phyloP scores from a whole-genome alignment of 2,329 filamentous ascomycete species.

The Trichoderma afroharzianum region DNA sequence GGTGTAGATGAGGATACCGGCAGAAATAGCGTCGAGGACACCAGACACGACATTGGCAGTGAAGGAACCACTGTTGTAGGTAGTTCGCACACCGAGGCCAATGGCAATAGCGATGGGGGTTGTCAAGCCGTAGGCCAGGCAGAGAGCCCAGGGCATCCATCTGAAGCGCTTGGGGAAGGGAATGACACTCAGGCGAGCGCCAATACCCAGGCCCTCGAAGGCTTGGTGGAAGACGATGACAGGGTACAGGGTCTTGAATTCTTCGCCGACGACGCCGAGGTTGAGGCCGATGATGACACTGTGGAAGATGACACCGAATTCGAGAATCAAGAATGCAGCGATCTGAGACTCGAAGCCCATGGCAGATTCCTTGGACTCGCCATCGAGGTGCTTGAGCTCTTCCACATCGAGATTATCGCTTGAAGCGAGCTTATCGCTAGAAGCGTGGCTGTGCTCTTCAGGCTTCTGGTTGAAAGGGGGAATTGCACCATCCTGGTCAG shows the following conservation, averaged over 20 bases:
- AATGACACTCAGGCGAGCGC: constrained; percentile 56
- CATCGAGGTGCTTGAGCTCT: constrained; percentile 22
- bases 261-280: constrained; percentile 53
- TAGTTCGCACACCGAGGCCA: constrained; percentile 42
- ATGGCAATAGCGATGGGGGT: constrained; percentile 50
- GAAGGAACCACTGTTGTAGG: constrained; percentile 27
- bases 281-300: constrained; percentile 62
- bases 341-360: constrained; percentile 36
- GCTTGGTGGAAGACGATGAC: constrained; percentile 62
- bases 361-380: constrained; percentile 19
- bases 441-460: neutral
- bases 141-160: constrained; percentile 49
- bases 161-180: constrained; percentile 41
- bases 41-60: constrained; percentile 66
- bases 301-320: constrained; percentile 62
- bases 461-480: neutral
- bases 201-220: constrained; percentile 61
- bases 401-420: constrained; percentile 21
- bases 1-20: constrained; percentile 84
- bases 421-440: constrained; percentile 19
- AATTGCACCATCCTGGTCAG: constrained; percentile 34
- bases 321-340: constrained; percentile 46
- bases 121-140: constrained; percentile 46
- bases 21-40: constrained; percentile 77
- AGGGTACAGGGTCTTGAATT: constrained; percentile 56